phyloP scores from a whole-genome alignment of 768 basidiomycete species.

The Daedaleopsis sinensis region DNA sequence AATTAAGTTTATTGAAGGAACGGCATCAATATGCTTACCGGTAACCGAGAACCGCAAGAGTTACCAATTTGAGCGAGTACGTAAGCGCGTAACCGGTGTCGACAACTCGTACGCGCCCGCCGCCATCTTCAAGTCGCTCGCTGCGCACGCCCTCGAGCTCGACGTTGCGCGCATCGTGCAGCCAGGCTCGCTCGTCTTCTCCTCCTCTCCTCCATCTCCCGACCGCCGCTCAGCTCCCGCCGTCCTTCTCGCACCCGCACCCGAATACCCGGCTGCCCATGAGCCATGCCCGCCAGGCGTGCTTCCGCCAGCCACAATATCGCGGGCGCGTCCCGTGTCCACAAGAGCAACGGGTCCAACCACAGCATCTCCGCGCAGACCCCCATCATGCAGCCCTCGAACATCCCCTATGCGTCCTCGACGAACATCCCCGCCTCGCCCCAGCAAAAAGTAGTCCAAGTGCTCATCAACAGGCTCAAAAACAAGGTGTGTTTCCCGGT shows the following conservation, averaged over 20 bases:
- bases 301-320: constrained; percentile 55
- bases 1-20: too few species aligned
- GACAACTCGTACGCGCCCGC: background rate
- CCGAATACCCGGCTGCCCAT: constrained; percentile 26
- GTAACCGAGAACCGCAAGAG: background rate
- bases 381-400: constrained; percentile 16
- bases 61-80: constrained; percentile 11
- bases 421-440: constrained; percentile 45
- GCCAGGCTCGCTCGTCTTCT: constrained; percentile 6
- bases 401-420: constrained; percentile 36
- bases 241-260: background rate
- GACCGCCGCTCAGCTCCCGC: background rate
- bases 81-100: constrained; percentile 8
- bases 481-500: constrained; percentile 63
- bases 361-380: constrained; percentile 29
- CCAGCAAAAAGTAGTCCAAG: constrained; percentile 82
- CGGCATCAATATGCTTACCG: background rate
- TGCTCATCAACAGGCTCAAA: constrained; percentile 78
- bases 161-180: background rate
- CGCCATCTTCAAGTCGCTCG: constrained; percentile 3
- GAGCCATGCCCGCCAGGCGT: constrained; percentile 55
- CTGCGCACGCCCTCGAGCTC: background rate
- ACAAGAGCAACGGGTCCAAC: constrained; percentile 64
- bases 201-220: constrained; percentile 4
- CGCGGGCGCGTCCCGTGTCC: constrained; percentile 47